A percentile compares a stretch with the other conserved stretches of the same genome.
Conservation (phyloP, 2,329 filamentous ascomycete genomes). For the Leptographium galeiforme region DNA sequence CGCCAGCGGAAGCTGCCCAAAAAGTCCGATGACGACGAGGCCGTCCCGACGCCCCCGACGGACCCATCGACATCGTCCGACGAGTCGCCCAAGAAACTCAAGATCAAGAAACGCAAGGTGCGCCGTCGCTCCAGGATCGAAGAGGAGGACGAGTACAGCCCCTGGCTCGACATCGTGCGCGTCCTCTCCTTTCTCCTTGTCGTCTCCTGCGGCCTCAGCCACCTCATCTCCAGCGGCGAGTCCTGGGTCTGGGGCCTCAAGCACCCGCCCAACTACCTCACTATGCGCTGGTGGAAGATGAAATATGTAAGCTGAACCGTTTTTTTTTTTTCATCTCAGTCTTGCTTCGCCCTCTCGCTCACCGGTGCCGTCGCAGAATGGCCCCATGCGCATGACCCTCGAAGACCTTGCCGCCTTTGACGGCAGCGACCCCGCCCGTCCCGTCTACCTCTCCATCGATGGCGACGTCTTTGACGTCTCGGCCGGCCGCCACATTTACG, state of each 20-base stretch:
- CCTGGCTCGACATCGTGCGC: slow-evolving; percentile 53
- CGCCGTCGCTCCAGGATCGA: slow-evolving; percentile 24
- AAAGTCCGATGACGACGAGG: background rate
- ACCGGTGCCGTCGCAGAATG: slow-evolving; percentile 21
- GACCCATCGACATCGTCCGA: background rate
- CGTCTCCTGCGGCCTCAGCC: slow-evolving; percentile 57
- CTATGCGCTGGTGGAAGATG: slow-evolving; percentile 41
- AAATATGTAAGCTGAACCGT: slow-evolving; percentile 38
- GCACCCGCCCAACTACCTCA: slow-evolving; percentile 49
- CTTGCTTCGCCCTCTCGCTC: background rate
- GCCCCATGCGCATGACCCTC: slow-evolving; percentile 59
- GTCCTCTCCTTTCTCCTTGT: slow-evolving; percentile 54
- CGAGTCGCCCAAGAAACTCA: slow-evolving; percentile 14
- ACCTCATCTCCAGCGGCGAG: slow-evolving; percentile 60
- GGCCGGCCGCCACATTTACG: slow-evolving; percentile 56
- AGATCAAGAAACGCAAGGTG: slow-evolving; percentile 10
- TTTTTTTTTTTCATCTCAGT: background rate
- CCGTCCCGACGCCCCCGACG: background rate
- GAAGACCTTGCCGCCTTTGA: slow-evolving; percentile 62
- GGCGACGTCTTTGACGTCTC: slow-evolving; percentile 76
- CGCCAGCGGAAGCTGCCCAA: slow-evolving; percentile 3
- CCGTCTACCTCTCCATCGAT: slow-evolving; percentile 85
- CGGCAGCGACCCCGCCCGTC: slow-evolving; percentile 59
- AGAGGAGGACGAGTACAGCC: slow-evolving; percentile 47
- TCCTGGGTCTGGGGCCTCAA: slow-evolving; percentile 53